phyloP scores from a whole-genome alignment of 2,329 filamentous ascomycete species.

The Phialophora macrospora region DNA sequence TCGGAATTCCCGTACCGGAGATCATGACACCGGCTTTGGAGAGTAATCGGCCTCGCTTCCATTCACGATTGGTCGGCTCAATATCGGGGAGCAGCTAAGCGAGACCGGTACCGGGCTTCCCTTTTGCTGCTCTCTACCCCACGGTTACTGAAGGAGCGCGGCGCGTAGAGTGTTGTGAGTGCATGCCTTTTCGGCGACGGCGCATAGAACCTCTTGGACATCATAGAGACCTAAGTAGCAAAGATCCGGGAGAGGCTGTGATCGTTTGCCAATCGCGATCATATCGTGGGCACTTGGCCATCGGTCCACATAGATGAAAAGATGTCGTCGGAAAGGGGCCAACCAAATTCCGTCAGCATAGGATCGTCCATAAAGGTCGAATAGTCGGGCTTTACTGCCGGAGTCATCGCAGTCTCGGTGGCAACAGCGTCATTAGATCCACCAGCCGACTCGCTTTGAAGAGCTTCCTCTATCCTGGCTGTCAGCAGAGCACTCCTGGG shows the following conservation, averaged over 20 bases:
- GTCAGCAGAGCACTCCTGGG: slow-evolving; percentile 13
- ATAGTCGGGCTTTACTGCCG: slow-evolving; percentile 23
- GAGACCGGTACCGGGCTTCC: slow-evolving; percentile 12
- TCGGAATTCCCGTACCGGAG: not conserved
- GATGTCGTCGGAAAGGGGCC: slow-evolving; percentile 30
- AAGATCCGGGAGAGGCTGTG: not conserved
- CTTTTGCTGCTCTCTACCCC: not conserved
- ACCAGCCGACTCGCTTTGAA: slow-evolving; percentile 9
- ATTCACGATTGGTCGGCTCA: not conserved
- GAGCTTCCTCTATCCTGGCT: slow-evolving; percentile 7
- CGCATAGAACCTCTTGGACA: not conserved
- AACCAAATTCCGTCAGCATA: slow-evolving; percentile 34
- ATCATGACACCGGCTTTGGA: not conserved
- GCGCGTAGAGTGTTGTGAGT: not conserved
- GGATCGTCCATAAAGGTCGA: slow-evolving; percentile 32
- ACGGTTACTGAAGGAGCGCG: not conserved
- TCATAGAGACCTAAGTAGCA: not conserved
- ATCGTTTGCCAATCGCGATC: not conserved
- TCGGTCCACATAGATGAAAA: slow-evolving; percentile 33
- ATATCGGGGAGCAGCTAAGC: not conserved
- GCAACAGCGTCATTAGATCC: slow-evolving; percentile 2
- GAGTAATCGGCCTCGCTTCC: not conserved
- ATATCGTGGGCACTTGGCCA: slow-evolving; percentile 11
- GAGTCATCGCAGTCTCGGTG: slow-evolving; percentile 8
- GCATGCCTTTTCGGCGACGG: not conserved